A percentile compares a stretch with the other conserved stretches of the same genome.
phyloP scores from a whole-genome alignment of 2,329 filamentous ascomycete species.

The Colletotrichum trifolii region DNA sequence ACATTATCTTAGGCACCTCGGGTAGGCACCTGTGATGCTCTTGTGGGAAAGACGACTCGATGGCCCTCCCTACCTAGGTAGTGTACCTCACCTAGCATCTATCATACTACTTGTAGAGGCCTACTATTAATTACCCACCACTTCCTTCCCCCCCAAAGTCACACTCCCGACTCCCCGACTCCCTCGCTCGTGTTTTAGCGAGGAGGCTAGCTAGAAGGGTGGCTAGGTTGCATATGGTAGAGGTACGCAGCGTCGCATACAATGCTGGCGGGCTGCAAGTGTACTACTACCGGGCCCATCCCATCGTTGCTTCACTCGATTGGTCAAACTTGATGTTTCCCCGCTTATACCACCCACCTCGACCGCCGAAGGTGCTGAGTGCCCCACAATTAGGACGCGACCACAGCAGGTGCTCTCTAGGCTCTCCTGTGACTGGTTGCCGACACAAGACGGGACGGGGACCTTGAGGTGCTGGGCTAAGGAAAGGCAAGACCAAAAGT shows the following conservation, averaged over 20 bases:
- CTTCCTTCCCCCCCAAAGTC: slow-evolving; percentile 14
- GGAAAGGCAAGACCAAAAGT: slow-evolving; percentile 12
- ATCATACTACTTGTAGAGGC: background rate
- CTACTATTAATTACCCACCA: background rate
- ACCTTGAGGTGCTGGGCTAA: slow-evolving; percentile 24
- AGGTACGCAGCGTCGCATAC: slow-evolving; percentile 26
- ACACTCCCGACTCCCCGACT: slow-evolving; percentile 29
- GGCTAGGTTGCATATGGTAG: slow-evolving; percentile 26
- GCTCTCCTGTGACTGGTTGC: slow-evolving; percentile 7
- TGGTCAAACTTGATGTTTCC: slow-evolving; percentile 29
- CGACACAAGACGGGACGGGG: background rate
- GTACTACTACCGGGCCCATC: slow-evolving; percentile 27
- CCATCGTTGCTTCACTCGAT: slow-evolving; percentile 2
- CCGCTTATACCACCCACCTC: slow-evolving; percentile 31
- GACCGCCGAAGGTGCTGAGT: slow-evolving; percentile 15
- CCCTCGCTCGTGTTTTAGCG: slow-evolving; percentile 34
- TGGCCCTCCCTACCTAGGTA: too few species aligned
- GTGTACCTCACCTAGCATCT: too few species aligned
- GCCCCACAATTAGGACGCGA: slow-evolving; percentile 23
- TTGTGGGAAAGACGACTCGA: too few species aligned
- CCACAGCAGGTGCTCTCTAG: slow-evolving; percentile 6
- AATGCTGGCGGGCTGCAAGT: slow-evolving; percentile 26
- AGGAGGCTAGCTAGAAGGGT: slow-evolving; percentile 12
- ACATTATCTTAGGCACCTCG: too few species aligned
- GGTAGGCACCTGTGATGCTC: too few species aligned